Evolutionary conservation across 2,329 filamentous ascomycete genomes (phyloP).

Genomic region (Tolypocladium sp.): DNA sequence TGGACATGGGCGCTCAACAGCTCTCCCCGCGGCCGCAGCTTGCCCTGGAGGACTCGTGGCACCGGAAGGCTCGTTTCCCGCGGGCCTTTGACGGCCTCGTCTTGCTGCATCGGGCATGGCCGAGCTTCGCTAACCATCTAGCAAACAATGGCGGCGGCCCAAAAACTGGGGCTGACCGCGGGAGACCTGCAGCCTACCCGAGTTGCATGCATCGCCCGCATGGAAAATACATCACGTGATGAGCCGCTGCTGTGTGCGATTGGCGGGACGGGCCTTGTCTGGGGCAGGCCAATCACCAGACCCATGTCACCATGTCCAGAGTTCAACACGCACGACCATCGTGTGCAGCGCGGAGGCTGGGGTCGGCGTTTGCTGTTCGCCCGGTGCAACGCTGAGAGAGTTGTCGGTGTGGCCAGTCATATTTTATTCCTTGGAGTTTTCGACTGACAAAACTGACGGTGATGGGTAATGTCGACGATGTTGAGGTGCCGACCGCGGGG

Average conservation of each 20-base stretch:
- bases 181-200: slow-evolving; percentile 23
- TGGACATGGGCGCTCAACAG: background rate
- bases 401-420: background rate
- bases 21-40: background rate
- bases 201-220: slow-evolving; percentile 23
- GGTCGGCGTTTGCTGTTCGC: background rate
- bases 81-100: background rate
- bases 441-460: background rate
- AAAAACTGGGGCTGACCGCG: slow-evolving; percentile 19
- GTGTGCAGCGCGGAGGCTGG: background rate
- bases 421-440: background rate
- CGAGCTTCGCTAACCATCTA: background rate
- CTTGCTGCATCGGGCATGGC: background rate
- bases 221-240: slow-evolving; percentile 25
- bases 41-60: background rate
- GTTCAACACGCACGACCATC: background rate
- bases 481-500: background rate
- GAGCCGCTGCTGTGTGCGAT: slow-evolving; percentile 20
- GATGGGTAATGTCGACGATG: background rate
- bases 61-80: background rate
- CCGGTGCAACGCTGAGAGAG: background rate
- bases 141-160: background rate
- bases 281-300: slow-evolving; percentile 12
- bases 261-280: slow-evolving; percentile 27
- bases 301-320: background rate